phyloP scores from a whole-genome alignment of 202 grass and related monocot genomes.

The Alloteropsis angusta region DNA sequence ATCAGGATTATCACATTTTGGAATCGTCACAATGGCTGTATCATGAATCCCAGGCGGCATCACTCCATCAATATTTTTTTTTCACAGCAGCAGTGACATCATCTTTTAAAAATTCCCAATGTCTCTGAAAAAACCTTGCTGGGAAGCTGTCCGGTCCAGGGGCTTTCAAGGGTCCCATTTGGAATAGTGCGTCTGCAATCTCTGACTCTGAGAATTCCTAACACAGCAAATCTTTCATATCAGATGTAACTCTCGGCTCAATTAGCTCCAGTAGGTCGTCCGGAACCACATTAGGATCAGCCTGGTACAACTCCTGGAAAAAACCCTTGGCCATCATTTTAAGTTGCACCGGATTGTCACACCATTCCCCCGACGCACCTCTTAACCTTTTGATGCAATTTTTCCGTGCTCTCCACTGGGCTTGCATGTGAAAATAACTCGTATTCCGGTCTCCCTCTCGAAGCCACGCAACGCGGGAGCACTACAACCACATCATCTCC shows the following conservation, averaged over 20 bases:
- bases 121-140: not conserved
- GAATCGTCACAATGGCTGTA: not conserved
- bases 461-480: too few relatives aligned
- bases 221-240: not conserved
- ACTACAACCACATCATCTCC: too few relatives aligned
- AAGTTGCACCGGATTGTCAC: too few relatives aligned
- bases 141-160: not conserved
- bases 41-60: not conserved
- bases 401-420: accelerated
- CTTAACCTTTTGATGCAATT: too few relatives aligned
- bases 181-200: too few relatives aligned
- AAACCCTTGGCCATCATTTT: not conserved
- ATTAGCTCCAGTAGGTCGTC: not conserved
- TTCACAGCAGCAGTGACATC: not conserved
- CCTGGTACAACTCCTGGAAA: not conserved
- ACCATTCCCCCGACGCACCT: too few relatives aligned
- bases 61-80: not conserved
- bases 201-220: not conserved
- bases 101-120: not conserved
- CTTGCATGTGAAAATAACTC: too few relatives aligned
- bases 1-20: too few relatives aligned
- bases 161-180: too few relatives aligned
- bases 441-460: too few relatives aligned
- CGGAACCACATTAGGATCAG: not conserved
- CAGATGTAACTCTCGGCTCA: not conserved